These are phyloP conservation scores for Fomitopsis palustris DNA, from an alignment of 1,284 basidiomycete genomes.

Conservation along the genomic window DNA sequence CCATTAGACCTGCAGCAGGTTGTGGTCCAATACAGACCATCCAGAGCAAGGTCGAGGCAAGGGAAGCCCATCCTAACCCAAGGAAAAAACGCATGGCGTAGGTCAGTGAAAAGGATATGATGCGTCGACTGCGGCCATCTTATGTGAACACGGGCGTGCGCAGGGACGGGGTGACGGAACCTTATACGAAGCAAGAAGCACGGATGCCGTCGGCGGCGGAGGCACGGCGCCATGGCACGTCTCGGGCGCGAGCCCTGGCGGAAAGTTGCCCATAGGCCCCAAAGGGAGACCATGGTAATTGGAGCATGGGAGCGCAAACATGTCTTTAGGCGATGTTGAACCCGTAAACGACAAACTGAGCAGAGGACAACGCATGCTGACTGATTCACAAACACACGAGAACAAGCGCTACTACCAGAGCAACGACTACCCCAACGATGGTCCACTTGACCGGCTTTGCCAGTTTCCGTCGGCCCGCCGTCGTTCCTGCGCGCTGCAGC, in stretches of 20 bases:
- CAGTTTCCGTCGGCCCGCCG: not conserved
- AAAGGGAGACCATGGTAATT: no score
- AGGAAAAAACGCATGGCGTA: not conserved
- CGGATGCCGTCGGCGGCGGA: not conserved
- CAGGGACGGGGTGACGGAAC: not conserved
- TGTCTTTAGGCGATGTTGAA: no score
- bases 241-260: no score
- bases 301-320: no score
- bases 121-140: not conserved
- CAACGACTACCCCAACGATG: not conserved
- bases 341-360: no score
- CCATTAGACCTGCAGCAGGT: no score
- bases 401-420: not conserved
- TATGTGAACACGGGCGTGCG: not conserved
- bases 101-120: not conserved
- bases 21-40: not conserved
- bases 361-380: no score
- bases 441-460: not conserved
- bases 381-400: no score
- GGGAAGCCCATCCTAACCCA: not conserved
- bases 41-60: not conserved
- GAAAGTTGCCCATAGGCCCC: no score
- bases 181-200: not conserved
- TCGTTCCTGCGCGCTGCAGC: conserved; percentile 24
- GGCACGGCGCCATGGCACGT: no score